Evolutionary conservation across 495 filamentous ascomycete genomes (phyloP).

Genomic region (Talaromyces thailandensis): DNA sequence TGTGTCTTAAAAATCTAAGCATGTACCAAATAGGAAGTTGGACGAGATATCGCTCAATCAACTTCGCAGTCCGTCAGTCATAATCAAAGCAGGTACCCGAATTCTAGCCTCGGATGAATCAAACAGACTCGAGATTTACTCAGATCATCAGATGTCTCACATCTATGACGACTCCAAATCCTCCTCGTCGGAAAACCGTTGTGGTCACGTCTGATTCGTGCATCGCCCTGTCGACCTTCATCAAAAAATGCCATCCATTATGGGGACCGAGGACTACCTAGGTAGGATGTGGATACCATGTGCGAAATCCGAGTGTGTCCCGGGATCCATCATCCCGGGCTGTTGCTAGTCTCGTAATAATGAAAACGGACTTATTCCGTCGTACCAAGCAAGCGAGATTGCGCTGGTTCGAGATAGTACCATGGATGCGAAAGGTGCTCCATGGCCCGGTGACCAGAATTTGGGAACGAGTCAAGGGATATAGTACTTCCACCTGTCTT

Average conservation of each 20-base stretch:
- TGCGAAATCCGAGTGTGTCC: neutral
- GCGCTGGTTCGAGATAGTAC: neutral
- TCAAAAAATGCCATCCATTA: neutral
- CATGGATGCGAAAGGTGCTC: neutral
- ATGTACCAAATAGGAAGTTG: neutral
- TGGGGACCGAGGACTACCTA: neutral
- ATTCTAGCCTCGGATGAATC: neutral
- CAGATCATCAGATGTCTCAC: neutral
- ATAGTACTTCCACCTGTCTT: neutral
- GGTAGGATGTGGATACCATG: neutral
- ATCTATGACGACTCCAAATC: neutral
- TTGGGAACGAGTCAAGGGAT: neutral
- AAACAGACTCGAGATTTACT: neutral
- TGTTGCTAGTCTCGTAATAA: neutral
- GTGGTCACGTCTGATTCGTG: neutral
- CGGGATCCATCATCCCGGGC: neutral
- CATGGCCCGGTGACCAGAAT: neutral
- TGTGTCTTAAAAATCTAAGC: neutral
- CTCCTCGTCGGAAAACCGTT: neutral
- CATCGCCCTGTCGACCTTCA: neutral
- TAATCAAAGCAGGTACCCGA: conserved; percentile 1
- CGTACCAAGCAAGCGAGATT: neutral
- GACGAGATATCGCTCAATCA: neutral
- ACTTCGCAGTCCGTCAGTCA: neutral
- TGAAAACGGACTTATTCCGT: neutral